These are phyloP conservation scores for Raphanus raphanistrum DNA, from an alignment of 345 rosid species.

Conservation along the genomic window DNA sequence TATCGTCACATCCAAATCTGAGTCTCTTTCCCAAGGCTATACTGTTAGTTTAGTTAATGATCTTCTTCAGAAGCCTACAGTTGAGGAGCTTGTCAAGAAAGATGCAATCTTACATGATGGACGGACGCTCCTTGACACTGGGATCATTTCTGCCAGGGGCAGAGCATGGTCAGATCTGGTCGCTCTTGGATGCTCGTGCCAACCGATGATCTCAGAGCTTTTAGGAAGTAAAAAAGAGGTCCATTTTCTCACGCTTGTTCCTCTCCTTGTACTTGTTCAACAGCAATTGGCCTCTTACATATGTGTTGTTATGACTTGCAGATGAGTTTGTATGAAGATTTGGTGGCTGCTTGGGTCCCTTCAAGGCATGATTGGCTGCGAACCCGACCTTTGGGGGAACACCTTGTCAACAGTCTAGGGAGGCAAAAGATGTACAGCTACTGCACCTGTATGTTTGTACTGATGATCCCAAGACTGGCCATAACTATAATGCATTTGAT, in stretches of 20 bases:
- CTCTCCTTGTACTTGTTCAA: constrained; percentile 6
- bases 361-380: constrained; percentile 84
- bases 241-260: constrained; percentile 12
- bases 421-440: constrained; percentile 75
- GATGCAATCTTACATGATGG: constrained; percentile 87
- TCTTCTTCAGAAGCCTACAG: constrained; percentile 86
- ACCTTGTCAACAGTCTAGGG: constrained; percentile 71
- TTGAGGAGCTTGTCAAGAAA: constrained; percentile 66
- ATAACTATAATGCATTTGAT: background rate
- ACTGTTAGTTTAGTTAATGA: constrained; percentile 66
- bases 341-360: constrained; percentile 98
- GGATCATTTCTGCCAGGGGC: constrained; percentile 88
- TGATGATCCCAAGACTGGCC: background rate
- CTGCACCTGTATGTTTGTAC: constrained; percentile 68
- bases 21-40: constrained; percentile 42
- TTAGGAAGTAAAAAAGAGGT: constrained; percentile 69
- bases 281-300: background rate
- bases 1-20: constrained; percentile 67
- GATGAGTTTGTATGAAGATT: constrained; percentile 99
- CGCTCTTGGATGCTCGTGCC: constrained; percentile 72
- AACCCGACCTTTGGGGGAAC: constrained; percentile 67
- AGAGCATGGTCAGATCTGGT: constrained; percentile 87
- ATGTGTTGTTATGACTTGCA: constrained; percentile 30
- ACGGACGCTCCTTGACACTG: constrained; percentile 89
- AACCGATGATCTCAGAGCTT: constrained; percentile 72